Base-by-base conservation (phyloP, 805 yeast species). In the Tetrapisispora pingtungensis region DNA sequence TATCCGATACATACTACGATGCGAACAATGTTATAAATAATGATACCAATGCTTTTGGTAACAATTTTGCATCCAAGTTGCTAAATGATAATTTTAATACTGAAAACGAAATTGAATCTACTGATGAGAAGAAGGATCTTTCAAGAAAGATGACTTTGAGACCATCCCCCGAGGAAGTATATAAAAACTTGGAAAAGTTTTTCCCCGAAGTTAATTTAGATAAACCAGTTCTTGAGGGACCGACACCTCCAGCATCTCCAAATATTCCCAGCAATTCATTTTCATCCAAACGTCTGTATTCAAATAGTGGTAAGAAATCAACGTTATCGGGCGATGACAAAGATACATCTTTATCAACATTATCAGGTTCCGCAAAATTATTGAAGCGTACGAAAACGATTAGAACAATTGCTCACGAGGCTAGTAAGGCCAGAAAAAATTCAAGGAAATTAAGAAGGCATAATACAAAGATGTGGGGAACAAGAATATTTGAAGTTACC, bases 381-480 rank as follows among this genome's bases (percentile, higher is more conserved):
- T 73, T 75, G 12, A 66, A 75, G 34, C 73, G 96, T 47, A 83
- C 90, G 77, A 93, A 88, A 64, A 86, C 96, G 3, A 88, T 93
- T 45, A 74, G 99, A 49, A 81, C 84, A 15, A 95, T 94, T 42
- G 98, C 97, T 0, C 78, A 82, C 51, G 98, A 93, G 59, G 97
- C 97, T 1, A 71, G 75, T 47, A 79, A 79, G 52, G 77, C 79
- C 5, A 68, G 83, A 28, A 73, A 72, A 42, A 47, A 53, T 50
- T 49, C 61, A 7, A 44, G 47, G 39, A 54, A 49, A 22, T 61
- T 90, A 31, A 71, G 87, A 50, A 70, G 97, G 45, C 74, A 73
- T 44, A 86, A 93, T 57, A 93, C 99, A 1, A 94, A 93, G 66
- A 77, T 93, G 82, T 93, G 99, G 99, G 99, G 98, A 18, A 88